Evolutionary conservation across 257 asterid genomes (phyloP).

Genomic region (Ligustrum vulgare): DNA sequence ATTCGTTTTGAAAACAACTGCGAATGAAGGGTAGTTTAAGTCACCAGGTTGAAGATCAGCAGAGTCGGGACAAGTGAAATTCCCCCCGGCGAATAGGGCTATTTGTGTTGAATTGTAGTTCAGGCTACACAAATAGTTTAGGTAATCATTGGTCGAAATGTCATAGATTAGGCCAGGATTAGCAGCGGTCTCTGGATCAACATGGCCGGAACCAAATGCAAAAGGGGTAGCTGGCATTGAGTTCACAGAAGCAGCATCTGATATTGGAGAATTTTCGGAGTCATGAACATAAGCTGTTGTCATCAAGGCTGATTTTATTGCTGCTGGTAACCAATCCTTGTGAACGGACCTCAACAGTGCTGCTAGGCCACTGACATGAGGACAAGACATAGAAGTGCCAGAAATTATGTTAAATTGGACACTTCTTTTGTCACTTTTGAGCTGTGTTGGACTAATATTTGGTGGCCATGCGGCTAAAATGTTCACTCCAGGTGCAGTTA

Average conservation of each 20-base stretch:
- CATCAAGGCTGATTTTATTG: slow-evolving; percentile 75
- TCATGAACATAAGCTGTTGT: slow-evolving; percentile 55
- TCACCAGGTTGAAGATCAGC: slow-evolving; percentile 45
- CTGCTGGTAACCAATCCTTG: slow-evolving; percentile 70
- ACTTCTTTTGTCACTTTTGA: slow-evolving; percentile 51
- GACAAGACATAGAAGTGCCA: slow-evolving; percentile 88
- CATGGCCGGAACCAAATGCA: slow-evolving; percentile 68
- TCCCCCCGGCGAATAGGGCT: slow-evolving; percentile 35
- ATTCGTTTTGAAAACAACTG: slow-evolving; percentile 32
- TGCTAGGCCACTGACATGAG: slow-evolving; percentile 68
- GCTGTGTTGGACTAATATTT: slow-evolving; percentile 53
- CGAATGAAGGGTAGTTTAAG: slow-evolving; percentile 79
- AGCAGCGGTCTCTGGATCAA: slow-evolving; percentile 58
- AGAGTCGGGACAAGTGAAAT: slow-evolving; percentile 42
- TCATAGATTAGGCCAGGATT: slow-evolving; percentile 74
- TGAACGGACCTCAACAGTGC: slow-evolving; percentile 65
- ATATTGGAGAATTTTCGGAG: slow-evolving; percentile 36
- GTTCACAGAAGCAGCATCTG: slow-evolving; percentile 40
- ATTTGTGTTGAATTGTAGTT: slow-evolving; percentile 58
- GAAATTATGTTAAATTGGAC: slow-evolving; percentile 57
- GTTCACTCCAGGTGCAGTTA: slow-evolving; percentile 79
- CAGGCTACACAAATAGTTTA: slow-evolving; percentile 51
- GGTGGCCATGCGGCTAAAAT: slow-evolving; percentile 85
- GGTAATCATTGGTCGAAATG: slow-evolving; percentile 49
- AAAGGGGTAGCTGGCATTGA: slow-evolving; percentile 51